Conservation (phyloP, 2,329 filamentous ascomycete species). For the Didymosphaeria variabile region DNA sequence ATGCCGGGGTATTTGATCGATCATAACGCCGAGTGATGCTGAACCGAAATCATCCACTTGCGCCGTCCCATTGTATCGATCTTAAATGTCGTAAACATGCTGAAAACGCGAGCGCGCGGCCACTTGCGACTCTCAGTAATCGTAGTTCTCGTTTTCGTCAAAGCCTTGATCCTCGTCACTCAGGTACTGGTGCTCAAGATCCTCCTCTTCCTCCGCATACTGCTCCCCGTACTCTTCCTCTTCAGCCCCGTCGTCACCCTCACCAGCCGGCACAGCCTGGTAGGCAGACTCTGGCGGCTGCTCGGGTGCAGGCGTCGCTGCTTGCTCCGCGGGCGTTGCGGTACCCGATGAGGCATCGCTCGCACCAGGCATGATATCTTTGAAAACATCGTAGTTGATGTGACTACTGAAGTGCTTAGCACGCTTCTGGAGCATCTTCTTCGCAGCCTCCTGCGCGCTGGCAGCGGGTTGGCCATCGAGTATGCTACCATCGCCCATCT, state of each 20-base stretch:
- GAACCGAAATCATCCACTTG: neutral
- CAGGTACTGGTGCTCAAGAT: slow-evolving; percentile 50
- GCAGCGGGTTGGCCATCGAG: slow-evolving; percentile 54
- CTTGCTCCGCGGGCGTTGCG: slow-evolving; percentile 31
- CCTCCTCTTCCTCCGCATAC: slow-evolving; percentile 52
- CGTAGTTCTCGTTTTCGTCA: slow-evolving; percentile 49
- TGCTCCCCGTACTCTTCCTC: slow-evolving; percentile 48
- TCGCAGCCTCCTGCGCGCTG: slow-evolving; percentile 56
- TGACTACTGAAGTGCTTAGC: slow-evolving; percentile 53
- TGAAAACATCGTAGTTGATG: slow-evolving; percentile 58
- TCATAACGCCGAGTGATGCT: neutral
- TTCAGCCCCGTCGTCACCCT: slow-evolving; percentile 42
- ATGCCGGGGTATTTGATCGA: slow-evolving; percentile 6
- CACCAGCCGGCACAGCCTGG: slow-evolving; percentile 29
- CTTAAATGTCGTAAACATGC: neutral
- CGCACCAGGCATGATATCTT: slow-evolving; percentile 48
- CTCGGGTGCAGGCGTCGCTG: slow-evolving; percentile 20
- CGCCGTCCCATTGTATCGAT: neutral
- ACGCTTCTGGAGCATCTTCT: slow-evolving; percentile 57
- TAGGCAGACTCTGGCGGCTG: slow-evolving; percentile 19
- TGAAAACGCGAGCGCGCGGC: neutral
- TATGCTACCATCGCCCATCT: slow-evolving; percentile 53
- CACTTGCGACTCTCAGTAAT: slow-evolving; percentile 20
- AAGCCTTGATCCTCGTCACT: slow-evolving; percentile 55
- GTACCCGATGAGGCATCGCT: slow-evolving; percentile 24